These are phyloP conservation scores for Kurtzmaniella quercitrusa DNA, from an alignment of 1,139 yeast genomes.

Conservation along the genomic window DNA sequence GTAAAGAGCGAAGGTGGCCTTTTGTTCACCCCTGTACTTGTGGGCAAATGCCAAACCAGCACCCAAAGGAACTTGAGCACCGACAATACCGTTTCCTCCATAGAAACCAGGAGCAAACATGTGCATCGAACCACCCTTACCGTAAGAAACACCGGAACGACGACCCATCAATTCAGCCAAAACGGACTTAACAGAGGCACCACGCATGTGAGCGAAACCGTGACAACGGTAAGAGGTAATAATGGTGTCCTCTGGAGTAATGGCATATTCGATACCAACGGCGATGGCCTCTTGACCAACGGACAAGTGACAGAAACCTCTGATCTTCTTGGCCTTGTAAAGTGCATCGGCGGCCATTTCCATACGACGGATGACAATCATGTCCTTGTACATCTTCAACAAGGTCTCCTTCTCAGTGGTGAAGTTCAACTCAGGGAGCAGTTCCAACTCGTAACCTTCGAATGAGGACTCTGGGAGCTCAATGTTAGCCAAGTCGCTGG, in stretches of 20 bases:
- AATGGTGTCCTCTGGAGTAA: slow-evolving; percentile 76
- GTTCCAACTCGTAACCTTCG: slow-evolving; percentile 81
- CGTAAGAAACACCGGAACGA: slow-evolving; percentile 90
- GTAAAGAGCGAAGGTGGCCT: slow-evolving; percentile 83
- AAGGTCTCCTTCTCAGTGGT: slow-evolving; percentile 77
- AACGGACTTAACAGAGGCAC: slow-evolving; percentile 85
- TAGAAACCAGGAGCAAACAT: slow-evolving; percentile 93
- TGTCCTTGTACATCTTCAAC: slow-evolving; percentile 93
- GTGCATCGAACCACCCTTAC: slow-evolving; percentile 99
- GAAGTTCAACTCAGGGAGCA: slow-evolving; percentile 62
- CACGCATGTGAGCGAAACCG: slow-evolving; percentile 96
- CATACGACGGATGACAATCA: slow-evolving; percentile 92
- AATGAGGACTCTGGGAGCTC: slow-evolving; percentile 75
- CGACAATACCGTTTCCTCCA: slow-evolving; percentile 99
- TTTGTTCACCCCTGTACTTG: slow-evolving; percentile 79
- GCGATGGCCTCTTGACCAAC: slow-evolving; percentile 99
- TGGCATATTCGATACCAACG: slow-evolving; percentile 95
- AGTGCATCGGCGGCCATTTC: slow-evolving; percentile 98
- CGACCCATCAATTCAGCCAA: slow-evolving; percentile 96
- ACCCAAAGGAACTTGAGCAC: slow-evolving; percentile 98
- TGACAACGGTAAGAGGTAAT: slow-evolving; percentile 98
- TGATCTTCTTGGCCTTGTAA: slow-evolving; percentile 95
- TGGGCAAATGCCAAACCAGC: slow-evolving; percentile 97
- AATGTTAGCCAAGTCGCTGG: slow-evolving; percentile 44
- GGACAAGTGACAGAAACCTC: slow-evolving; percentile 99